Evolutionary conservation across 2,329 filamentous ascomycete genomes (phyloP), one percentile per base, ranked within the genome.

Genomic region (Fusarium caatingaense): DNA sequence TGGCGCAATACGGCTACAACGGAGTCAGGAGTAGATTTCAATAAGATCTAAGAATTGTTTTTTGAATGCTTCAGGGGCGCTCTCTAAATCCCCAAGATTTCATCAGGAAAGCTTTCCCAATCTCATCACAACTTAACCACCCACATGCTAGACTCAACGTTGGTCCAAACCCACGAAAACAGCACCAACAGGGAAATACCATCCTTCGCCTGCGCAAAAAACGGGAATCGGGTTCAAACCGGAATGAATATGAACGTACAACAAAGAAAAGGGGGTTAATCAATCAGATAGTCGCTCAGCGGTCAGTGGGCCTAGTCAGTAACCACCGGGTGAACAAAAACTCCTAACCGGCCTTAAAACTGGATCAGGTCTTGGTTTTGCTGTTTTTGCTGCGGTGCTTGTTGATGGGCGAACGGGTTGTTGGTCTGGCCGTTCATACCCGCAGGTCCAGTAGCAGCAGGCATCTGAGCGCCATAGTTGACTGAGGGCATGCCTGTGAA

Each of bases 401-500:
- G 79, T 72, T 83, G 76, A 18, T 73, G 77, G n/a, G 85, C 86
- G 74, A 90, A 91, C 0, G 89, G 88, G 71, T 91, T 91, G 77
- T 81, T 85, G 64, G 77, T 83, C 59, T 83, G 82, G 25, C 87
- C 85, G 68, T 86, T 87, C 80, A 87, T 83, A 12, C 85, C 85
- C 4, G 85, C 86, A 16, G 86, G 86, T 0, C 87, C 86, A 10
- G 88, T 88, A 16, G 86, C 85, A 37, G 86, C 85, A 21, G 87
- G 85, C 70, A 88, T 81, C 63, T 83, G 82, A 30, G 74, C 67
- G 18, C 83, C 82, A 67, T 91, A 91, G 47, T 83, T 85, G 28
- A 87, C 81, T 32, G 83, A 84, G 28, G 90, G 90, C 87, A 91
- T 88, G 41, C 93, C 93, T 0, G 93, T 97, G 75, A 91, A 96